phyloP scores from a whole-genome alignment of 192 early-diverging fungal genomes.

The Chytriomyces hyalinus region DNA sequence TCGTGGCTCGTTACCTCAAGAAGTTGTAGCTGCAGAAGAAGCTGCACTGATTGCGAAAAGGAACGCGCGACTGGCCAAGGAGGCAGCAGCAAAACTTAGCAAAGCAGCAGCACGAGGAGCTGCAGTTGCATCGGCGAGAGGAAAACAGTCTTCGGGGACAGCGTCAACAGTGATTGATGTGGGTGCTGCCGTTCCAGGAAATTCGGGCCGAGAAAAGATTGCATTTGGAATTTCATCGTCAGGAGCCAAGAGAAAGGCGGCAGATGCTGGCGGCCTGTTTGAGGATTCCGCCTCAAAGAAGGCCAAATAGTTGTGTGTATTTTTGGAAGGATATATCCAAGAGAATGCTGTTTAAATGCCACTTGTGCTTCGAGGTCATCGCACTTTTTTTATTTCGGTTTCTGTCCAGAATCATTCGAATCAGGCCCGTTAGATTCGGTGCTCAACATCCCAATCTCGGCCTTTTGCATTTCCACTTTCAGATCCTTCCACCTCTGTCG shows the following conservation, averaged over 20 bases:
- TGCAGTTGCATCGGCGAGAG: background rate
- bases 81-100: conserved; percentile 14
- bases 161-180: conserved; percentile 25
- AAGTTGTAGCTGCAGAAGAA: conserved; percentile 28
- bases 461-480: background rate
- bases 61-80: conserved; percentile 19
- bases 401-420: background rate
- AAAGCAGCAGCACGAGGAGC: conserved; percentile 14
- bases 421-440: background rate
- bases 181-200: conserved; percentile 30
- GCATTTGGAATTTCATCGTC: conserved; percentile 36
- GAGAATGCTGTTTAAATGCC: background rate
- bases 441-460: background rate
- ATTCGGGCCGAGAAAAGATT: conserved; percentile 42
- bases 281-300: conserved; percentile 16
- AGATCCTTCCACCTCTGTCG: conserved; percentile 22
- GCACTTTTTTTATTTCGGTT: background rate
- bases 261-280: conserved; percentile 4
- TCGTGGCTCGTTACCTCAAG: conserved; percentile 49
- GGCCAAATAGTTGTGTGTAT: background rate
- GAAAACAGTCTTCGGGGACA: background rate
- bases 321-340: background rate
- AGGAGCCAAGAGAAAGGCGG: conserved; percentile 30
- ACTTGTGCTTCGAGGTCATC: background rate
- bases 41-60: conserved; percentile 21